phyloP scores from a whole-genome alignment of 2,329 filamentous ascomycete genomes.

The Penicillium glabrum region DNA sequence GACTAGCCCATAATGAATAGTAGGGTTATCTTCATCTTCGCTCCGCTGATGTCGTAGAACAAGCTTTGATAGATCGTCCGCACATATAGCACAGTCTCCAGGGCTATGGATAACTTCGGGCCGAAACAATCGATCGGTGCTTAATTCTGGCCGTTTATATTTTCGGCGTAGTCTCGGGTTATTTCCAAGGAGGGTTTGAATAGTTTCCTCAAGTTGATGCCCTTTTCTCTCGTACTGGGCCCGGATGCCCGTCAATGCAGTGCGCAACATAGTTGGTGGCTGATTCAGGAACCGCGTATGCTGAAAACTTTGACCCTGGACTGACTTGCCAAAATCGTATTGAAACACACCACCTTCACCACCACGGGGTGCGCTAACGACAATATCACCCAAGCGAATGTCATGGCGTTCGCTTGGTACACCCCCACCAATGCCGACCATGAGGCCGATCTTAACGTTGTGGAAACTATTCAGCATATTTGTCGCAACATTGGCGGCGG shows the following conservation, averaged over 20 bases:
- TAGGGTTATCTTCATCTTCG: neutral
- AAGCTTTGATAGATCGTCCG: neutral
- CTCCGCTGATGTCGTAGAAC: neutral
- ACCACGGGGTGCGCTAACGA: too few relatives aligned
- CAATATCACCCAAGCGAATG: too few relatives aligned
- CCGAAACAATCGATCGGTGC: neutral
- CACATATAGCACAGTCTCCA: neutral
- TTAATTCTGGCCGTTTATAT: neutral
- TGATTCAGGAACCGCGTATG: neutral
- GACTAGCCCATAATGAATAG: neutral
- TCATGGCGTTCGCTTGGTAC: too few relatives aligned
- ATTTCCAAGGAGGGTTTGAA: neutral
- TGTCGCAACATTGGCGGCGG: too few relatives aligned
- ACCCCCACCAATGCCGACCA: too few relatives aligned
- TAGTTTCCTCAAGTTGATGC: neutral
- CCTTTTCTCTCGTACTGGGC: neutral
- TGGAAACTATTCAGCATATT: too few relatives aligned
- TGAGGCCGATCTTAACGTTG: too few relatives aligned
- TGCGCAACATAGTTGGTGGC: neutral
- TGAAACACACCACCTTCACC: neutral
- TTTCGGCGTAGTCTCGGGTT: neutral
- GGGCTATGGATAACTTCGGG: neutral
- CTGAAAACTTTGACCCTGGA: neutral
- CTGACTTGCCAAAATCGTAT: neutral
- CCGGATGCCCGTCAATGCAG: neutral